Evolutionary conservation across 75 land plant species (phyloP).

Genomic region (Azolla pinnata): DNA sequence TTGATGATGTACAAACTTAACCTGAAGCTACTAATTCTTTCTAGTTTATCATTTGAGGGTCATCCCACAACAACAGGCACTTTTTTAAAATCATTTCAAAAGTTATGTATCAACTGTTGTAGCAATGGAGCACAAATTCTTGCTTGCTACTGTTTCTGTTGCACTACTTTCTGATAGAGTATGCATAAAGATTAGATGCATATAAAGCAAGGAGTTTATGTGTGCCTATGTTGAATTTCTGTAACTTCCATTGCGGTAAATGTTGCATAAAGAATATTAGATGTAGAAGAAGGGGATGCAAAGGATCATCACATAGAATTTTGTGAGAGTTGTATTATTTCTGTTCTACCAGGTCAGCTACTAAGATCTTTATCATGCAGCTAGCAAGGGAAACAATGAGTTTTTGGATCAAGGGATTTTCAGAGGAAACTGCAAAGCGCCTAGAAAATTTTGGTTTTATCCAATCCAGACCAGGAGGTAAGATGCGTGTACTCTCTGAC

Average conservation of each 20-base stretch:
- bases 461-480: constrained; percentile 93
- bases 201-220: too few species aligned
- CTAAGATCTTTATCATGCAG: too few species aligned
- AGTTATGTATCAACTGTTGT: too few species aligned
- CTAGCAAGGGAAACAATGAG: constrained; percentile 89
- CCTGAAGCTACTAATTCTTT: too few species aligned
- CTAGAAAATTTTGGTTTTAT: constrained; percentile 97
- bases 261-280: too few species aligned
- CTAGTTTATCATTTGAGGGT: neutral
- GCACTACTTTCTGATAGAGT: too few species aligned
- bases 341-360: constrained; percentile 35
- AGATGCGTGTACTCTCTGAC: neutral
- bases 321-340: constrained; percentile 1
- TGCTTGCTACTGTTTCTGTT: too few species aligned
- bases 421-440: constrained; percentile 86
- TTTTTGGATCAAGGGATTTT: constrained; percentile 96
- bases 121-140: too few species aligned
- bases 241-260: too few species aligned
- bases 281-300: too few species aligned
- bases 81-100: neutral
- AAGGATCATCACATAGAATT: neutral
- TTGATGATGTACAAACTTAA: constrained; percentile 62
- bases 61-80: neutral
- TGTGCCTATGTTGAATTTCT: too few species aligned
- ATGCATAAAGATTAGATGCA: too few species aligned